phyloP scores from a whole-genome alignment of 331 rosid species.

The Pyracantha coccinea region DNA sequence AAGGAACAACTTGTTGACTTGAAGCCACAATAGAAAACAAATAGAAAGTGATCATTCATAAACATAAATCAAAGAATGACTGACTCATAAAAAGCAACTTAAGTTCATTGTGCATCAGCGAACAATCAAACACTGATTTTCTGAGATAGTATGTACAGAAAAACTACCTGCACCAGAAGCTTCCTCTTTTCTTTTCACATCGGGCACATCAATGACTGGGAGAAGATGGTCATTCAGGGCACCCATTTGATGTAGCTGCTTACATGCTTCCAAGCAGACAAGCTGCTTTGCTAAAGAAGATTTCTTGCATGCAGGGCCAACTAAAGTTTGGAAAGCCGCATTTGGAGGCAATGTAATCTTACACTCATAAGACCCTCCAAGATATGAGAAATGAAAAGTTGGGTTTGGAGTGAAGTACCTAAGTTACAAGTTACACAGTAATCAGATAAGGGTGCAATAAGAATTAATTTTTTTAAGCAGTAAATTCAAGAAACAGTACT shows the following conservation, averaged over 20 bases:
- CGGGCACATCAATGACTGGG: slow-evolving; percentile 28
- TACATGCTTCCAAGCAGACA: slow-evolving; percentile 92
- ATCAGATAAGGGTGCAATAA: background rate
- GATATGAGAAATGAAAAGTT: slow-evolving; percentile 24
- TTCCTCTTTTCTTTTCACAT: slow-evolving; percentile 34
- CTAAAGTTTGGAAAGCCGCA: slow-evolving; percentile 61
- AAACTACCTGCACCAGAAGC: slow-evolving; percentile 57
- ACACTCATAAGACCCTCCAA: slow-evolving; percentile 48
- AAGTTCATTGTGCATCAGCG: background rate
- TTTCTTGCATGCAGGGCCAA: slow-evolving; percentile 54
- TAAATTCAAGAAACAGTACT: background rate
- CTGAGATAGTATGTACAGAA: background rate
- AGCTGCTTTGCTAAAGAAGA: slow-evolving; percentile 56
- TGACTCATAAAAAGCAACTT: background rate
- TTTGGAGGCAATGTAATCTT: slow-evolving; percentile 59
- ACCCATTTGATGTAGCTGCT: slow-evolving; percentile 75
- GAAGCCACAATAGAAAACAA: background rate
- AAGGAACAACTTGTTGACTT: background rate
- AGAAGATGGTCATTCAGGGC: slow-evolving; percentile 77
- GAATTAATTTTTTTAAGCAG: background rate
- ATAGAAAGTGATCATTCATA: background rate
- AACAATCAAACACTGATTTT: background rate
- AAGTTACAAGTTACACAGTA: slow-evolving; percentile 15
- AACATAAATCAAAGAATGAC: background rate
- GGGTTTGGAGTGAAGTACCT: slow-evolving; percentile 65